A percentile compares a stretch with the other conserved stretches of the same genome.
These are phyloP conservation scores for Eutrema heterophyllum DNA, from an alignment of 345 rosid species.

Conservation along the genomic window DNA sequence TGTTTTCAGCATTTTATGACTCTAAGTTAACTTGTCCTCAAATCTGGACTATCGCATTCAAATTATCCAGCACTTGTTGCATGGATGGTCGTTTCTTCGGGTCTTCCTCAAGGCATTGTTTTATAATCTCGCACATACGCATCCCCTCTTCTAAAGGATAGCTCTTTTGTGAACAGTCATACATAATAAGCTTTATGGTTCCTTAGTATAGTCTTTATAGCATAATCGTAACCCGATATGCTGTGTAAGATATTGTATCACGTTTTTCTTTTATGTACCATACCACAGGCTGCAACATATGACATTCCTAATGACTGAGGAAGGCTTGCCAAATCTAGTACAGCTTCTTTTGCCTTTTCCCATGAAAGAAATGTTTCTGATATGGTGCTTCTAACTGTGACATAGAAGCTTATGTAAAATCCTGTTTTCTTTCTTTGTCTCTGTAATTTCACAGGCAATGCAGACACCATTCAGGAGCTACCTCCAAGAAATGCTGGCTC, in stretches of 20 bases:
- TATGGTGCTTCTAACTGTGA: neutral
- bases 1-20: neutral
- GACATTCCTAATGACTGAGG: neutral
- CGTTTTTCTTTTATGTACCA: neutral
- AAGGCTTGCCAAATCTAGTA: neutral
- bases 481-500: conserved; percentile 77
- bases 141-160: neutral
- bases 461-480: conserved; percentile 85
- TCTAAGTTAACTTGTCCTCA: no score
- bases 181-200: neutral
- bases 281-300: neutral
- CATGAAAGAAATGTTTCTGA: neutral
- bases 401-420: neutral
- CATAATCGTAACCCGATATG: neutral
- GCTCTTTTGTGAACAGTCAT: neutral
- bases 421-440: neutral
- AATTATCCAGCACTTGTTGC: conserved; percentile 1
- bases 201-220: neutral
- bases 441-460: conserved; percentile 43
- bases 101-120: neutral
- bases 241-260: neutral
- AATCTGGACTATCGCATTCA: neutral
- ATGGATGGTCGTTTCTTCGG: conserved; percentile 2
- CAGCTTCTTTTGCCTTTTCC: neutral
- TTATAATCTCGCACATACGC: neutral